Base-by-base conservation (phyloP, 2,329 filamentous ascomycete species). In the Byssoonygena ceratinophila region DNA sequence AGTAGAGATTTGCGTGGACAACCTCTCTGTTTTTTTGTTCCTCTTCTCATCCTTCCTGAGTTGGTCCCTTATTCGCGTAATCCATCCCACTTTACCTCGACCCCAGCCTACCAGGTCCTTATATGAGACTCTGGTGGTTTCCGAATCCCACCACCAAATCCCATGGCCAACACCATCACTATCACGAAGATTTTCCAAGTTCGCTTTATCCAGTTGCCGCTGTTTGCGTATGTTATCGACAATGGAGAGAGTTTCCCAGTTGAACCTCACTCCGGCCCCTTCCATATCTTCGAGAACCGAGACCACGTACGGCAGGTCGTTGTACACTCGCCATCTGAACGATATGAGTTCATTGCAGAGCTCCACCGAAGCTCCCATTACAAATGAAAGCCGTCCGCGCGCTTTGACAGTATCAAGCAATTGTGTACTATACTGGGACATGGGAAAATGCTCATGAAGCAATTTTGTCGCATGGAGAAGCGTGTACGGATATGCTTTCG, bases 291-390 rank as follows among this genome's bases (percentile, higher is more conserved):
- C 59, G 8, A 74, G 59, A 8, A 73, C 60, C 1, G 63, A 59
- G 2, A 70, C 60, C 27, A 75, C 65, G 14, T 62, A 65, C 4
- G 65, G 63, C 1, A 75, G 59, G 41, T 73, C 68, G 5, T 65
- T 66, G 47, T 68, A 68, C 4, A 66, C 65, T 36, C 62, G 59
- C 72, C 72, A 74, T 53, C 67, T 63, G 54, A 71, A 68, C 36
- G 63, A 61, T 27, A 75, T 65, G 54, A 73, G 59, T 39, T 72
- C 70, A 55, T 74, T 72, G 59, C 70, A 74, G 20, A 75, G 65
- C 1, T 61, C 62, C 1, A 64, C 64, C 6, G 67, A 70, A 12
- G 67, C 64, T 11, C 69, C 72, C 3, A 74, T 64, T n/a, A 74
- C 60, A 20, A 69, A 64, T n/a, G 68, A 70, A 12, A 65, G 61